Percentiles rank a stretch among this genome's conserved stretches.
Conservation (phyloP, 352 stramenopile genomes). For the Stephanocyclus meneghinianus region DNA sequence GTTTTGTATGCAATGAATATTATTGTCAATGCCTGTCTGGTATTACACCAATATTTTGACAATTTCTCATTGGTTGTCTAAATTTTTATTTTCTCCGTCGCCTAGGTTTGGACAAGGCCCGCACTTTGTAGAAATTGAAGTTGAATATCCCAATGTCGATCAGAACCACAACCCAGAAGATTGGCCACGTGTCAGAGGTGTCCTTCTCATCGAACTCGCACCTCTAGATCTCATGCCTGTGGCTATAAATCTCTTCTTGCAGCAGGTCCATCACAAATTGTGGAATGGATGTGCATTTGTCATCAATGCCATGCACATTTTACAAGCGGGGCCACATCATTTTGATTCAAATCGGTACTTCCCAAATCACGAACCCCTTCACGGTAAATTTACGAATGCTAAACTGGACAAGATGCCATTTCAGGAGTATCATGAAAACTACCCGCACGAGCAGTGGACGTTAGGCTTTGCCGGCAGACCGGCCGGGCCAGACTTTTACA, state of each 20-base stretch:
- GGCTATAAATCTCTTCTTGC: slow-evolving; percentile 78
- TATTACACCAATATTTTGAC: neutral
- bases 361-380: slow-evolving; percentile 28
- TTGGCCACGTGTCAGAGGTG: slow-evolving; percentile 30
- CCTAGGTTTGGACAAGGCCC: slow-evolving; percentile 72
- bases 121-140: slow-evolving; percentile 64
- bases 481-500: slow-evolving; percentile 82
- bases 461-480: slow-evolving; percentile 80
- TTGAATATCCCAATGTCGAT: slow-evolving; percentile 54
- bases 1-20: neutral
- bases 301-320: slow-evolving; percentile 79
- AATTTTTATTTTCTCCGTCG: neutral
- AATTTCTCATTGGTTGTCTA: neutral
- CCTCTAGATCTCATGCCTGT: slow-evolving; percentile 75
- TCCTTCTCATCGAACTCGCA: slow-evolving; percentile 75
- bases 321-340: slow-evolving; percentile 63
- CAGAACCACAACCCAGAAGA: slow-evolving; percentile 6
- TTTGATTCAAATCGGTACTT: slow-evolving; percentile 16
- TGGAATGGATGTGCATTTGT: slow-evolving; percentile 79
- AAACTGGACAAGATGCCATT: slow-evolving; percentile 72
- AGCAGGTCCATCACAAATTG: slow-evolving; percentile 79
- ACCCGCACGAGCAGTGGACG: slow-evolving; percentile 76
- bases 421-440: slow-evolving; percentile 81
- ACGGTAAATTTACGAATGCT: slow-evolving; percentile 41
- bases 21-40: neutral